Percentiles rank a stretch among this genome's conserved stretches.
phyloP scores from a whole-genome alignment of 345 rosid genomes.

The Citrus sinensis region DVS_A1.0 CM039163.1:35386001-35386500 shows the following conservation, averaged over 20 bases:
- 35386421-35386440: neutral
- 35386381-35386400: constrained; percentile 5
- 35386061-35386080: constrained; percentile 6
- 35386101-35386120: constrained; percentile 21
- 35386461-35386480: constrained; percentile 16
- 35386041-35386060: constrained; percentile 20
- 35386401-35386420: constrained; percentile 34
- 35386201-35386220: neutral
- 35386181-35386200: too few relatives aligned
- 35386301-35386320: neutral
- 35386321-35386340: constrained; percentile 16
- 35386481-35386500: constrained; percentile 31
- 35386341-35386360: constrained; percentile 8
- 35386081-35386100: constrained; percentile 25
- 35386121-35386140: constrained; percentile 18
- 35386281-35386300: neutral
- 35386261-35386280: neutral
- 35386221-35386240: neutral
- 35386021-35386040: neutral
- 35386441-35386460: neutral
- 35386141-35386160: constrained; percentile 21
- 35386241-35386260: constrained; percentile 5
- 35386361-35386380: constrained; percentile 17
- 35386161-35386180: constrained; percentile 9
- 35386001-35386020: neutral